Percentiles rank a stretch among this genome's conserved stretches.
These are phyloP conservation scores for Collybiopsis luxurians DNA, from an alignment of 768 basidiomycete species.

Conservation along the genomic window DNA sequence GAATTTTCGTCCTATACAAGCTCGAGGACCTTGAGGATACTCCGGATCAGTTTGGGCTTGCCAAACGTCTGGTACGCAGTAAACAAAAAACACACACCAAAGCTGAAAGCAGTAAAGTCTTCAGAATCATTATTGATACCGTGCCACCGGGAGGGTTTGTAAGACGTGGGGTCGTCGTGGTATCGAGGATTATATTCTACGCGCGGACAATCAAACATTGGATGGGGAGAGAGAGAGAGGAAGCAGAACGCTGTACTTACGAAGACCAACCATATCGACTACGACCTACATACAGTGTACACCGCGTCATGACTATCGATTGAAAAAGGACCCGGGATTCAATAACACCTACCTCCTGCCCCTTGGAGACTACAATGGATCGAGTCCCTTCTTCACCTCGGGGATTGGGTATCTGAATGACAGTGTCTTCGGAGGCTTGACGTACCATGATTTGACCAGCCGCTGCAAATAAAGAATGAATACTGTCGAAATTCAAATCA, in stretches of 20 bases:
- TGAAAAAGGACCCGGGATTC: too few relatives aligned
- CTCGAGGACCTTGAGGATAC: conserved; percentile 48
- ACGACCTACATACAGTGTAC: conserved; percentile 23
- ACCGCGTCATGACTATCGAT: too few relatives aligned
- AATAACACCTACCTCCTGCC: conserved; percentile 25
- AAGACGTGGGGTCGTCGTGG: conserved; percentile 45
- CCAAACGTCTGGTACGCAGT: neutral
- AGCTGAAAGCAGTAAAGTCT: conserved; percentile 44
- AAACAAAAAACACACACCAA: conserved; percentile 24
- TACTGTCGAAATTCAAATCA: too few relatives aligned
- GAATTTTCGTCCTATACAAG: conserved; percentile 56
- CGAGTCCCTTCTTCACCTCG: conserved; percentile 35
- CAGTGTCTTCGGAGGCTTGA: conserved; percentile 40
- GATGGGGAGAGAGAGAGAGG: too few relatives aligned
- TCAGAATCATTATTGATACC: conserved; percentile 38
- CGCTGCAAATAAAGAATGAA: too few relatives aligned
- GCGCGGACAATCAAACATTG: neutral
- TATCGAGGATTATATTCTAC: conserved; percentile 50
- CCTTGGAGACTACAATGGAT: conserved; percentile 36
- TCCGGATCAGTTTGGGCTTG: neutral
- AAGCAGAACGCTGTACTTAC: conserved; percentile 30
- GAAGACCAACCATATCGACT: conserved; percentile 48
- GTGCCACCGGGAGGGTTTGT: conserved; percentile 51
- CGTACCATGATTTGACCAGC: conserved; percentile 39
- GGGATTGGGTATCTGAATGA: conserved; percentile 39